Conservation (phyloP, 2,329 filamentous ascomycete genomes). For the Camillea tinctor region DNA sequence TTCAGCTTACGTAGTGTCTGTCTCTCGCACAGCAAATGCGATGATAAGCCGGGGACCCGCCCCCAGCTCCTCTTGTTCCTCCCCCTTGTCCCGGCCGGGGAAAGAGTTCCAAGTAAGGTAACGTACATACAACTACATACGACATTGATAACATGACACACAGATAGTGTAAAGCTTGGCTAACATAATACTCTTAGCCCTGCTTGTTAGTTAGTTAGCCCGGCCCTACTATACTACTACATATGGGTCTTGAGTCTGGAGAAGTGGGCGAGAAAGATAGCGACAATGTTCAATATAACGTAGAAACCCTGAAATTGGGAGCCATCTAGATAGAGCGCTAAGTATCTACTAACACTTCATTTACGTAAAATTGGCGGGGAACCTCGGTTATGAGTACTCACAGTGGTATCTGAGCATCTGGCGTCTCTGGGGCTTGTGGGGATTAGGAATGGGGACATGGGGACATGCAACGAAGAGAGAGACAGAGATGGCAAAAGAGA, state of each 20-base stretch:
- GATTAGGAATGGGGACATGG: no score
- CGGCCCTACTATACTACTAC: no score
- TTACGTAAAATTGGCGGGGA: not conserved
- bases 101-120: not conserved
- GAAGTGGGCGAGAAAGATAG: no score
- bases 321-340: not conserved
- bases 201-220: no score
- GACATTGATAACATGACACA: not conserved
- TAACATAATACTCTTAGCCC: not conserved
- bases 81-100: not conserved
- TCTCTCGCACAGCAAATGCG: not conserved
- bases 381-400: not conserved
- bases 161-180: not conserved
- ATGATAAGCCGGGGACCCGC: not conserved
- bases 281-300: not conserved
- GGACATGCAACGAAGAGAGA: no score
- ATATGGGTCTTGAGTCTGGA: no score
- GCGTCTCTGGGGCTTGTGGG: no score
- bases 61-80: not conserved
- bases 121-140: not conserved
- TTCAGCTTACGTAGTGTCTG: no score
- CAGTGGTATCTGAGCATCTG: not conserved
- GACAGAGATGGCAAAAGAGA: no score
- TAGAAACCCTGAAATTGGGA: not conserved
- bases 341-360: not conserved